Conservation (phyloP, 2,329 filamentous ascomycete species). For the Dactylellina parvicollis region DNA sequence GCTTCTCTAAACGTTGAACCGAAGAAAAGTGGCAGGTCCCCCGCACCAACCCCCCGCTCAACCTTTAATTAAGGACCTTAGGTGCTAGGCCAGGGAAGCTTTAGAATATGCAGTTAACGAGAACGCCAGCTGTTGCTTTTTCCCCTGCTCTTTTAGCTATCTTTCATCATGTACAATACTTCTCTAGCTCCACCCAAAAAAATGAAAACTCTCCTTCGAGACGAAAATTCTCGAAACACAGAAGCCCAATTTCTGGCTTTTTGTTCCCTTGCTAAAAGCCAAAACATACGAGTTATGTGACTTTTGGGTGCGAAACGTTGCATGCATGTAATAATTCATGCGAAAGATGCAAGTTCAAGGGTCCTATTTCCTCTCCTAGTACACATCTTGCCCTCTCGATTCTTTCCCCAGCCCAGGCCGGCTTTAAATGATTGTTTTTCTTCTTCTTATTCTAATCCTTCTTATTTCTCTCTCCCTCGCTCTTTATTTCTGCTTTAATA, state of each 20-base stretch:
- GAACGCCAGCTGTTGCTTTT: conserved; percentile 6
- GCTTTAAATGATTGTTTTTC: neutral
- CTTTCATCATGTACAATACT: conserved; percentile 3
- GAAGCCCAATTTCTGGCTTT: neutral
- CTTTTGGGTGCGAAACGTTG: conserved; percentile 47
- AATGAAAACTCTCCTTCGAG: neutral
- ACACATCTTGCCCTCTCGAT: conserved; percentile 3
- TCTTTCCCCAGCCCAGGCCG: neutral
- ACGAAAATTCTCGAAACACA: neutral
- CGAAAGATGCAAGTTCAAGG: conserved; percentile 45
- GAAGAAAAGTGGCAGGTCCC: conserved; percentile 45
- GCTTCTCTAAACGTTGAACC: conserved; percentile 17
- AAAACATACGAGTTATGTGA: conserved; percentile 17
- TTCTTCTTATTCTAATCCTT: neutral
- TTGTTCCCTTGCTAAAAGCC: neutral
- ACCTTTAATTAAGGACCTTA: conserved; percentile 15
- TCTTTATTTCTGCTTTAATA: neutral
- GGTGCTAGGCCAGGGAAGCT: conserved; percentile 12
- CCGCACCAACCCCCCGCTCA: conserved; percentile 36
- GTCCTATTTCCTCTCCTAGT: conserved; percentile 18
- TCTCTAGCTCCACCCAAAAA: neutral
- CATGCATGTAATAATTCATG: conserved; percentile 54
- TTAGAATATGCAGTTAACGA: neutral
- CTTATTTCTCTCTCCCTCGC: neutral
- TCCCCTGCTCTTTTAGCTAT: neutral